Evolutionary conservation across 805 yeast genomes (phyloP).

Genomic region (Candida takata): DNA sequence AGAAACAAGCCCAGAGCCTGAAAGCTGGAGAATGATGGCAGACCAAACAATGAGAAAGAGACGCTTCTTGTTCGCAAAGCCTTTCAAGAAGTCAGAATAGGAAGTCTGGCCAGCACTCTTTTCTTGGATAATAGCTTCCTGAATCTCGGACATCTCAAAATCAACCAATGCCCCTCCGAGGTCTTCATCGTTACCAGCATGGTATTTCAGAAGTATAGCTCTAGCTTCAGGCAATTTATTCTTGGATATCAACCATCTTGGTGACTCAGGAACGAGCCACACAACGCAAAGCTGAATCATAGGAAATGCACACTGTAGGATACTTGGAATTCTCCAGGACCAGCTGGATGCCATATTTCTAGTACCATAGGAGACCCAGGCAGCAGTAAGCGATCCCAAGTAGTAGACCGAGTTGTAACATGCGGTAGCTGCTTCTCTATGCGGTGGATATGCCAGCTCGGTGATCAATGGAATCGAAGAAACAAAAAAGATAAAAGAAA

Average conservation of each 20-base stretch:
- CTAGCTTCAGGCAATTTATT: constrained; percentile 39
- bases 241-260: constrained; percentile 36
- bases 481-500: constrained; percentile 30
- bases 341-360: constrained; percentile 24
- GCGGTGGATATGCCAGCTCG: constrained; percentile 43
- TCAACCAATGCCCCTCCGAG: constrained; percentile 24
- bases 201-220: constrained; percentile 30
- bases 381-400: constrained; percentile 44
- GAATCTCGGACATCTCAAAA: constrained; percentile 35
- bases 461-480: constrained; percentile 44
- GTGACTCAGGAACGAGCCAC: constrained; percentile 42
- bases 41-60: constrained; percentile 28
- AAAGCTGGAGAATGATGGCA: constrained; percentile 34
- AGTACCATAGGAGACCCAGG: constrained; percentile 21
- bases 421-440: constrained; percentile 34
- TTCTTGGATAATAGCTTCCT: constrained; percentile 34
- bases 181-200: constrained; percentile 29
- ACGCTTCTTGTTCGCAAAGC: constrained; percentile 35
- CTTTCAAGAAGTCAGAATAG: constrained; percentile 30
- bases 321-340: constrained; percentile 51
- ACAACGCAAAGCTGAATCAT: constrained; percentile 30
- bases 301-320: constrained; percentile 43
- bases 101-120: constrained; percentile 23
- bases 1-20: constrained; percentile 46
- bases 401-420: constrained; percentile 45